Conservation (phyloP, 495 filamentous ascomycete species). For the Aspergillus panamensis region DNA sequence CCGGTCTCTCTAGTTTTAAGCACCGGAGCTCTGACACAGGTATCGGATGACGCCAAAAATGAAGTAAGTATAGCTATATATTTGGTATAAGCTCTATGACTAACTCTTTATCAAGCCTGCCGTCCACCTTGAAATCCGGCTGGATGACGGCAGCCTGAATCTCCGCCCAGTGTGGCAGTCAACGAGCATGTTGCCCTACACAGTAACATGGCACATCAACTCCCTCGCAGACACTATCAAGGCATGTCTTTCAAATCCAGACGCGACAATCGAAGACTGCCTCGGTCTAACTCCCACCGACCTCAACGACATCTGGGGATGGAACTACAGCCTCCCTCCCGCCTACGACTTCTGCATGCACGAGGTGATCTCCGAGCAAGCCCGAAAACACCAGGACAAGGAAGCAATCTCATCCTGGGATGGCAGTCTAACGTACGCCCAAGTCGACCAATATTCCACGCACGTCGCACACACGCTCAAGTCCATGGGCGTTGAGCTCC, state of each 20-base stretch:
- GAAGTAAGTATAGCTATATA: conserved; percentile 23
- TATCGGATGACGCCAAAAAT: conserved; percentile 19
- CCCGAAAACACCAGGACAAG: conserved; percentile 30
- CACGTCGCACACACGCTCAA: conserved; percentile 27
- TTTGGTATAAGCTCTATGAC: not conserved
- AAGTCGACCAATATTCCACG: conserved; percentile 40
- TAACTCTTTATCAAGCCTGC: conserved; percentile 4
- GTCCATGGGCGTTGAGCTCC: conserved; percentile 27
- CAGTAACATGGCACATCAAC: conserved; percentile 31
- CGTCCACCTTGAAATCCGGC: conserved; percentile 30
- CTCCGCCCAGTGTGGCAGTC: conserved; percentile 30
- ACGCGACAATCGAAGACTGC: conserved; percentile 23
- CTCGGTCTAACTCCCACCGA: conserved; percentile 29
- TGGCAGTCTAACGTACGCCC: conserved; percentile 41
- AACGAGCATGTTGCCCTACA: conserved; percentile 32
- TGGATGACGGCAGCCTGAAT: conserved; percentile 22
- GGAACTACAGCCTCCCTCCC: conserved; percentile 33
- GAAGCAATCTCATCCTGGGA: conserved; percentile 48
- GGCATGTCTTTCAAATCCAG: conserved; percentile 25
- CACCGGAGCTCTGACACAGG: conserved; percentile 25
- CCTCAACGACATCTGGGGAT: conserved; percentile 31
- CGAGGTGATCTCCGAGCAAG: conserved; percentile 40
- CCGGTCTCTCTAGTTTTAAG: conserved; percentile 31
- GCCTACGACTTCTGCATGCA: conserved; percentile 43
- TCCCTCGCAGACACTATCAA: conserved; percentile 31